Percentiles rank a stretch among this genome's conserved stretches.
phyloP scores from a whole-genome alignment of 2,329 filamentous ascomycete species.

The Botryosphaeria agaves region DNA sequence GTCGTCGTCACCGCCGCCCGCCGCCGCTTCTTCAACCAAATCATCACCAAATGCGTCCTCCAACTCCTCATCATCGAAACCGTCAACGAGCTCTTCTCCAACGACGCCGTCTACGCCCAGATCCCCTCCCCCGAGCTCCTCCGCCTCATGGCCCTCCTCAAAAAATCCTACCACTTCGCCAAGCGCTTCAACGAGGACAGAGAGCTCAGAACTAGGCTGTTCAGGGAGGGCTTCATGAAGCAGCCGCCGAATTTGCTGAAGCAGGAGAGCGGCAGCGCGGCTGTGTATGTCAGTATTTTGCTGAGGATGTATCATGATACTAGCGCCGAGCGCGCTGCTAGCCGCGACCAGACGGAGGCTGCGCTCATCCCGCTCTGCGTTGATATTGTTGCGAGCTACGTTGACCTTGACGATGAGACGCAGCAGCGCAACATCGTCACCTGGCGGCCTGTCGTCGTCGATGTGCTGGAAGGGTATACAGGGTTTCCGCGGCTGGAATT shows the following conservation, averaged over 20 bases:
- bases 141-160: slow-evolving; percentile 81
- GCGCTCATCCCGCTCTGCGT: slow-evolving; percentile 88
- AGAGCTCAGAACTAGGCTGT: slow-evolving; percentile 81
- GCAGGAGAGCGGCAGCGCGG: slow-evolving; percentile 83
- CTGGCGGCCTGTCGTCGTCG: slow-evolving; percentile 93
- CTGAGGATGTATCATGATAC: slow-evolving; percentile 96
- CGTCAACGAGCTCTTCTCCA: slow-evolving; percentile 95
- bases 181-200: slow-evolving; percentile 97
- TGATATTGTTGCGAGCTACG: slow-evolving; percentile 80
- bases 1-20: slow-evolving; percentile 85
- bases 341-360: slow-evolving; percentile 67
- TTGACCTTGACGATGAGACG: slow-evolving; percentile 79
- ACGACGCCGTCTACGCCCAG: slow-evolving; percentile 82
- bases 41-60: slow-evolving; percentile 95
- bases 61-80: slow-evolving; percentile 99
- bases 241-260: slow-evolving; percentile 95
- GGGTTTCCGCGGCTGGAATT: slow-evolving; percentile 72
- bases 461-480: slow-evolving; percentile 84
- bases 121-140: slow-evolving; percentile 84
- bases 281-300: slow-evolving; percentile 88
- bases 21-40: slow-evolving; percentile 93
- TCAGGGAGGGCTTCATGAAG: slow-evolving; percentile 99
- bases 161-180: slow-evolving; percentile 92
- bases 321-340: slow-evolving; percentile 62
- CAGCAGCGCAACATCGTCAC: slow-evolving; percentile 95